Percentiles rank a stretch among this genome's conserved stretches.
Evolutionary conservation across 2,329 filamentous ascomycete species (phyloP).

Genomic region (Bimuria novae-zelandiae): DNA sequence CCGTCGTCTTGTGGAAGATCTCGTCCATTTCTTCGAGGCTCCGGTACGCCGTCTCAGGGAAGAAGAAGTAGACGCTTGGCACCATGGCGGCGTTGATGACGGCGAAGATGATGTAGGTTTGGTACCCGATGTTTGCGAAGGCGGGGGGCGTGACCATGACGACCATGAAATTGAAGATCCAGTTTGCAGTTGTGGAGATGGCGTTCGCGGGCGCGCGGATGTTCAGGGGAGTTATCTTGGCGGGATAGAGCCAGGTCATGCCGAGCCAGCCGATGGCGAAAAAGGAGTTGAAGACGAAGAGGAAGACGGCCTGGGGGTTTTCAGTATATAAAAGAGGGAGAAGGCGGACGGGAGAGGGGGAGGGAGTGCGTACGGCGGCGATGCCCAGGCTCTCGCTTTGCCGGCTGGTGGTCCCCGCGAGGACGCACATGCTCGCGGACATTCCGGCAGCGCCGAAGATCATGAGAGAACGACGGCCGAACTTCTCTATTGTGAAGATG

Average conservation of each 20-base stretch:
- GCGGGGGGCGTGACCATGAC: slow-evolving; percentile 69
- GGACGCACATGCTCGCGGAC: slow-evolving; percentile 41
- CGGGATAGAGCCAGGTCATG: slow-evolving; percentile 65
- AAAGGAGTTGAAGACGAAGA: slow-evolving; percentile 91
- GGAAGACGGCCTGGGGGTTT: slow-evolving; percentile 68
- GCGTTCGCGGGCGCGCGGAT: slow-evolving; percentile 88
- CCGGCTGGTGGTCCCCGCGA: slow-evolving; percentile 39
- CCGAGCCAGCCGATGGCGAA: slow-evolving; percentile 83
- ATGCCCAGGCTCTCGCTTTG: slow-evolving; percentile 40
- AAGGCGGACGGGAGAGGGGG: no score
- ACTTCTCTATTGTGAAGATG: slow-evolving; percentile 46
- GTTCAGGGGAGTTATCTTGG: slow-evolving; percentile 86
- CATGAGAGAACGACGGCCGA: slow-evolving; percentile 47
- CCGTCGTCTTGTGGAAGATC: slow-evolving; percentile 63
- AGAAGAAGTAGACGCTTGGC: slow-evolving; percentile 64
- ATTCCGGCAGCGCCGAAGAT: slow-evolving; percentile 45
- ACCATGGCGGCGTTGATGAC: slow-evolving; percentile 62
- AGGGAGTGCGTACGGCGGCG: slow-evolving; percentile 54
- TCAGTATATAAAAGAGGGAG: slow-evolving; percentile 23
- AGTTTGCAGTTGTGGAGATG: slow-evolving; percentile 87
- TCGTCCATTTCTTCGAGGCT: slow-evolving; percentile 56
- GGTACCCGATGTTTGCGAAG: slow-evolving; percentile 60
- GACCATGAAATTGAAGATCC: slow-evolving; percentile 70
- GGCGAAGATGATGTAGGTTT: slow-evolving; percentile 62
- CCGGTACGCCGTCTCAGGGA: slow-evolving; percentile 62